Base-by-base conservation (phyloP, 2,329 filamentous ascomycete species). In the Dactylellina sp. region DNA sequence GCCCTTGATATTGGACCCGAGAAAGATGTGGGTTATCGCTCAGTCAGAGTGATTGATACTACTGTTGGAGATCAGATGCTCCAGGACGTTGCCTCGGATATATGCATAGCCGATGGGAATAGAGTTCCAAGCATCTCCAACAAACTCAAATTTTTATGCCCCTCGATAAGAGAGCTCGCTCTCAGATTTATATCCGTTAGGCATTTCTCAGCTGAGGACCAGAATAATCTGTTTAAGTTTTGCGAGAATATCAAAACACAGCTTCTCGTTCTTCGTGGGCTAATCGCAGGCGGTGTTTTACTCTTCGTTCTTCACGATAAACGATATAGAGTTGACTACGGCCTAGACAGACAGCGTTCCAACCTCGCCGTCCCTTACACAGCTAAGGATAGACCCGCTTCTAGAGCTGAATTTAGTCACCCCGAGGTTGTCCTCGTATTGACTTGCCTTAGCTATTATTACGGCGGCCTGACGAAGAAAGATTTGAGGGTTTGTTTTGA, bases 261-360 rank as follows among this genome's bases (percentile, higher is more conserved):
- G 0, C 77, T 89, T 0, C 79, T 87, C 0, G 79, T 88, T 0
- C 76, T 89, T 0, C 81, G 86, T 24, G 85, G 89, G 0, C 81
- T 91, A 0, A 79, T 91, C 4, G 85, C 86, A 0, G 79, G 82
- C 0, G 85, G 86, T 0, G 80, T 91, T 0, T 77, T 91, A 0
- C 77, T 77, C 0, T 89, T 88, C 68, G 81, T 81, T 0, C 80
- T 91, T 0, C 79, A 80, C 0, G 79, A 84, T 9, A 91, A 90
- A 76, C 81, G 88, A 1, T 91, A 86, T 86, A 80, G 85, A 2
- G 88, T 91, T 0, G 85, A 90, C 60, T 91, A 88, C 68, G 89
- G 89, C 0, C 80, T 86, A 0, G 84, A 87, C 76, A 68, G 87
- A 14, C 78, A 75, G 0, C 79, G 86, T 1, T 75, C 76, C 0